Evolutionary conservation across 441 rosid genomes (phyloP).

Genomic region (Manihot esculenta): DNA sequence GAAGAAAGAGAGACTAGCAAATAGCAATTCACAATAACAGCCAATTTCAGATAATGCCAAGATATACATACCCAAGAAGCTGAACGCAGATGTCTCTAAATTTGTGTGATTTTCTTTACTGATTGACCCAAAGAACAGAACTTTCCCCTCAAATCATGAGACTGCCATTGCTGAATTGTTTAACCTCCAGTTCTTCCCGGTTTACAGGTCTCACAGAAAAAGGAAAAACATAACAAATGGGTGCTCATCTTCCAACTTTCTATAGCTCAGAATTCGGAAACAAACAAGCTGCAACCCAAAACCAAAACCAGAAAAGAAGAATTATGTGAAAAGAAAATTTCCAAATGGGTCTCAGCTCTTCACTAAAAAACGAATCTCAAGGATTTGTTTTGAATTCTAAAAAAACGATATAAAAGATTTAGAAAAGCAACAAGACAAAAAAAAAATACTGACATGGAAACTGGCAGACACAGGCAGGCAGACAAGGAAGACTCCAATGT

Average conservation of each 20-base stretch:
- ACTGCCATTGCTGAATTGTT: no score
- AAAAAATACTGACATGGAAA: conserved; percentile 31
- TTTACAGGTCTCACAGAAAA: conserved; percentile 18
- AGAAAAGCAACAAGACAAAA: neutral
- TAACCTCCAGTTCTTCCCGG: neutral
- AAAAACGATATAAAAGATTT: neutral
- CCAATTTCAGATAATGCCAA: conserved; percentile 5
- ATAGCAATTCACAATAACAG: neutral
- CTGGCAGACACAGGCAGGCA: conserved; percentile 24
- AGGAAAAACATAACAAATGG: conserved; percentile 7
- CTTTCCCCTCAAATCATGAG: conserved; percentile 8
- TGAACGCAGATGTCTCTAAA: conserved; percentile 13
- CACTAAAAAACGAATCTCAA: neutral
- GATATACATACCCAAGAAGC: conserved; percentile 8
- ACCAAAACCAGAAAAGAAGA: neutral
- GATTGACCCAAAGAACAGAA: conserved; percentile 19
- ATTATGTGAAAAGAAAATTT: neutral
- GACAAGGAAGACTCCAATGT: neutral
- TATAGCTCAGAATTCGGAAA: conserved; percentile 12
- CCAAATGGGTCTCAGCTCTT: neutral
- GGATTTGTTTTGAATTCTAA: neutral
- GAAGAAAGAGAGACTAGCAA: neutral
- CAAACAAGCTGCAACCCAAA: conserved; percentile 15
- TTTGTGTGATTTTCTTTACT: neutral
- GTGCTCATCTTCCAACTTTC: conserved; percentile 14